A percentile compares a stretch with the other conserved stretches of the same genome.
Conservation (phyloP, 805 yeast species). For the Barnettozyma wickerhamii region DNA sequence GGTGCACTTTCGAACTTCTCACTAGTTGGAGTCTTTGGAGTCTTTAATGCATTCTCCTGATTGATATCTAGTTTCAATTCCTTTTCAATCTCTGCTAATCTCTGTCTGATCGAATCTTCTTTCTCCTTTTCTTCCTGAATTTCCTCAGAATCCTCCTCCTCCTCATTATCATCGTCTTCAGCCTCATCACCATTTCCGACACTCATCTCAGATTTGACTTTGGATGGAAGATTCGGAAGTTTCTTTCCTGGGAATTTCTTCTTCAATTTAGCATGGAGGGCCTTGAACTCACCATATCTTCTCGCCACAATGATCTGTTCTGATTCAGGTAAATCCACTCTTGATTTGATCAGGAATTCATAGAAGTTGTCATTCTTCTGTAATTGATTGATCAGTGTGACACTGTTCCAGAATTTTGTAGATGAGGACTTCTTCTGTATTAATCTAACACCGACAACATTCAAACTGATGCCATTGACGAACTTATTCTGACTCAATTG, state of each 20-base stretch:
- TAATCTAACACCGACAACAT: constrained; percentile 61
- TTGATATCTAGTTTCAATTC: constrained; percentile 2
- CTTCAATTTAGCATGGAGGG: constrained; percentile 48
- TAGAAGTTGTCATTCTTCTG: constrained; percentile 21
- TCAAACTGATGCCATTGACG: constrained; percentile 56
- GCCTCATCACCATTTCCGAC: constrained; percentile 13
- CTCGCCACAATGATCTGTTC: constrained; percentile 39
- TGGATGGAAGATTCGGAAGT: constrained; percentile 55
- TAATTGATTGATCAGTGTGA: constrained; percentile 14
- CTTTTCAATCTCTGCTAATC: constrained; percentile 8
- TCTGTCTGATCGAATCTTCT: constrained; percentile 19
- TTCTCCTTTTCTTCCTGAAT: constrained; percentile 12
- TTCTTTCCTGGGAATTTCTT: constrained; percentile 65
- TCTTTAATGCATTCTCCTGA: neutral
- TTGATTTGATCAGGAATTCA: constrained; percentile 22
- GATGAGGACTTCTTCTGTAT: constrained; percentile 24
- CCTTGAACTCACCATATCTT: constrained; percentile 64
- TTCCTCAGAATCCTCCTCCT: constrained; percentile 17
- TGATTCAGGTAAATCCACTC: constrained; percentile 18
- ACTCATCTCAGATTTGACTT: constrained; percentile 38
- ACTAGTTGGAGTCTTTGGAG: neutral
- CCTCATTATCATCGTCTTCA: constrained; percentile 19
- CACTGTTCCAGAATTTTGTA: constrained; percentile 26
- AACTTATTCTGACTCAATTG: constrained; percentile 29
- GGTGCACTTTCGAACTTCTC: constrained; percentile 4